Evolutionary conservation across 2,329 filamentous ascomycete species (phyloP).

Genomic region (Epichloe baconii): DNA sequence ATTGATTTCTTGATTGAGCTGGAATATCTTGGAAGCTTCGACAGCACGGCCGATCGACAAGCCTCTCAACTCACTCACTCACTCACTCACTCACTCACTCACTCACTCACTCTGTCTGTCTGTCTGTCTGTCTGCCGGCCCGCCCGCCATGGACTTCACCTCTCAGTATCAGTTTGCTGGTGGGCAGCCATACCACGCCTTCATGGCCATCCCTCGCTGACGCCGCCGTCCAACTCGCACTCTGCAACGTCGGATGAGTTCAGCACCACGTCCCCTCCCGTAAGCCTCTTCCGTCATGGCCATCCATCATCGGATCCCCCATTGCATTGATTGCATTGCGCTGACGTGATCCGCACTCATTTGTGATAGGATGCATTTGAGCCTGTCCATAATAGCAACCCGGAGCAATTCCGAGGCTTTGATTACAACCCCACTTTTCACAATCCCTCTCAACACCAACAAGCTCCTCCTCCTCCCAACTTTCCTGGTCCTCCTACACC

Average conservation of each 20-base stretch:
- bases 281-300: not conserved
- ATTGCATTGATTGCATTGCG: not conserved
- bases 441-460: constrained; percentile 11
- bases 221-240: constrained; percentile 31
- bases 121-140: not conserved
- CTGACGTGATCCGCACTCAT: not conserved
- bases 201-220: constrained; percentile 40
- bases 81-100: not conserved
- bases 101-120: no score
- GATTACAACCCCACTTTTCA: constrained; percentile 30
- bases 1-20: not conserved
- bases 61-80: not conserved
- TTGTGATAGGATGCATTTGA: constrained; percentile 38
- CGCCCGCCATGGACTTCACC: constrained; percentile 37
- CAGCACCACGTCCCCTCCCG: constrained; percentile 5
- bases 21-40: not conserved
- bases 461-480: constrained; percentile 13
- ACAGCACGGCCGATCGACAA: not conserved
- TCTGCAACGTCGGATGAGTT: constrained; percentile 4
- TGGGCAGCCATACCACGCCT: constrained; percentile 38
- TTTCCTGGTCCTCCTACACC: constrained; percentile 38
- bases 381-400: constrained; percentile 23
- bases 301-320: not conserved
- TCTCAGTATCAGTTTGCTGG: constrained; percentile 32
- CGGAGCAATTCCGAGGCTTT: constrained; percentile 35